Evolutionary conservation across 2,329 filamentous ascomycete species (phyloP).

Genomic region (Fusarium secorum): DNA sequence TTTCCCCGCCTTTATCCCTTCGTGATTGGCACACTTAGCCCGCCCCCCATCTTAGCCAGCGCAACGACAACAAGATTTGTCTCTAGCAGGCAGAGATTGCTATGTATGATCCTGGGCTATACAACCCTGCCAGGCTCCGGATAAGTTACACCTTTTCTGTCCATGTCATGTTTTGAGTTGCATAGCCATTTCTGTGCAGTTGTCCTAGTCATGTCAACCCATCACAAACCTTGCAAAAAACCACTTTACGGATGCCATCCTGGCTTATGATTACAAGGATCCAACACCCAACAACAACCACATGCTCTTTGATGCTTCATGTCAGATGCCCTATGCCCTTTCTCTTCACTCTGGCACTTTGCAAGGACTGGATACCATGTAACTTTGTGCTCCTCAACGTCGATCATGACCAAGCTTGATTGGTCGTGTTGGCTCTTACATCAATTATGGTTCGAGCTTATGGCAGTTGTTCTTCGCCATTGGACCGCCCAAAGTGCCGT

Average conservation of each 20-base stretch:
- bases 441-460: constrained; percentile 22
- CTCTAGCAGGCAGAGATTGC: constrained; percentile 29
- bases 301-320: constrained; percentile 4
- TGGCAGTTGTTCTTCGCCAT: constrained; percentile 26
- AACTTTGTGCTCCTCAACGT: constrained; percentile 9
- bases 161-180: constrained; percentile 12
- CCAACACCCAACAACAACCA: constrained; percentile 8
- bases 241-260: constrained; percentile 1
- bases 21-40: constrained; percentile 38
- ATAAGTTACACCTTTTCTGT: constrained; percentile 6
- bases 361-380: background rate
- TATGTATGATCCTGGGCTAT: constrained; percentile 19
- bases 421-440: constrained; percentile 10
- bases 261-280: constrained; percentile 16
- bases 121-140: constrained; percentile 20
- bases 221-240: constrained; percentile 17
- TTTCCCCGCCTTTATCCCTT: constrained; percentile 19
- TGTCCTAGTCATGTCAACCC: constrained; percentile 22
- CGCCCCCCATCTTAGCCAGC: constrained; percentile 33
- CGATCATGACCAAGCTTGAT: constrained; percentile 29
- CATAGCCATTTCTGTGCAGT: constrained; percentile 7
- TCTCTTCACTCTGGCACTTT: constrained; percentile 6
- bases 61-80: constrained; percentile 33
- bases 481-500: constrained; percentile 14
- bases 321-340: background rate